phyloP scores from a whole-genome alignment of 192 early-diverging fungal species.

The Backusella tarrabulga region DNA sequence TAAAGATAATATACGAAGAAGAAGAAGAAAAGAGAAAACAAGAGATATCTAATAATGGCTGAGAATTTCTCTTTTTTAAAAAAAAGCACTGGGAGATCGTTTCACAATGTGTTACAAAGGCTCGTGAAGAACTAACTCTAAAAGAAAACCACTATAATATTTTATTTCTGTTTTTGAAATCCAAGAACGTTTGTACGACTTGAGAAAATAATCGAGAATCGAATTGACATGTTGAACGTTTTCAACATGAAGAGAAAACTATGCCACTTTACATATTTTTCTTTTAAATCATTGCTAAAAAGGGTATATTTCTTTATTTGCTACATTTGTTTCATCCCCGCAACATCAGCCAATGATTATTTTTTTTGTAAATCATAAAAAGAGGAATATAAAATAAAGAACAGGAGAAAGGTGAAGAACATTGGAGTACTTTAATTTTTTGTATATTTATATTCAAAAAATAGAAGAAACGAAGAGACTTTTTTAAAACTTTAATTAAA shows the following conservation, averaged over 20 bases:
- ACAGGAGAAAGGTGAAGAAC: not conserved
- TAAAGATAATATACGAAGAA: not conserved
- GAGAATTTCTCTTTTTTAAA: not conserved
- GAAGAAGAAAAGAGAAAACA: not conserved
- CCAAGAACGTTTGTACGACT: not conserved
- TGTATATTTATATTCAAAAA: not conserved
- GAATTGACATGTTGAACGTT: not conserved
- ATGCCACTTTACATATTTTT: not conserved
- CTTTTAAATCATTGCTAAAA: not conserved
- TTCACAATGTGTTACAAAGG: not conserved
- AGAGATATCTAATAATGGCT: not conserved
- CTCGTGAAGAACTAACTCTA: constrained; percentile 13
- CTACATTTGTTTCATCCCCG: not conserved
- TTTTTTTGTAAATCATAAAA: not conserved
- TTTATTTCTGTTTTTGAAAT: not conserved
- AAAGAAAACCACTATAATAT: not conserved
- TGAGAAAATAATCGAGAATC: not conserved
- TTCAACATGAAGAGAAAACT: not conserved
- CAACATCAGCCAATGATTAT: not conserved
- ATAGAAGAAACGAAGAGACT: not conserved
- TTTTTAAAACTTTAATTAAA: not conserved
- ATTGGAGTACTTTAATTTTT: not conserved
- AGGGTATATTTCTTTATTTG: not conserved
- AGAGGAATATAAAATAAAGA: not conserved
- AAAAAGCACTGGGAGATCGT: not conserved